These are phyloP conservation scores for Fusarium bulbicola DNA, from an alignment of 2,329 filamentous ascomycete genomes.

Conservation along the genomic window DNA sequence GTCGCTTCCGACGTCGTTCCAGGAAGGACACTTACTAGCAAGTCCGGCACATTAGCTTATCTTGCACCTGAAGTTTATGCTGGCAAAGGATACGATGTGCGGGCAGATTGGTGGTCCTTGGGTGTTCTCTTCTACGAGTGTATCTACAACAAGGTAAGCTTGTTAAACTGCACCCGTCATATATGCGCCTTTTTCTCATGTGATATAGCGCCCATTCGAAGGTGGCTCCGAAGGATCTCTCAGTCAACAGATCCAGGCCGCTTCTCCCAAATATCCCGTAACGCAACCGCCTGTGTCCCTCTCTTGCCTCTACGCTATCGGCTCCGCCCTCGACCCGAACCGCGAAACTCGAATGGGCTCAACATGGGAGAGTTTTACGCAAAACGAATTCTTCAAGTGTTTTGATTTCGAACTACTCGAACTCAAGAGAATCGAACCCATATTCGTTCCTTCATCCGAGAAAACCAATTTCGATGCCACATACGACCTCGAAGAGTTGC, in stretches of 20 bases:
- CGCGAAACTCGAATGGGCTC: constrained; percentile 84
- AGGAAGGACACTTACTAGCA: constrained; percentile 86
- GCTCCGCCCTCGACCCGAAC: constrained; percentile 82
- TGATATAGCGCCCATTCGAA: constrained; percentile 83
- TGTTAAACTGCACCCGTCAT: neutral
- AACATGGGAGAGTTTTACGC: constrained; percentile 84
- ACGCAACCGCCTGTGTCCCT: constrained; percentile 91
- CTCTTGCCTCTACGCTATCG: constrained; percentile 88
- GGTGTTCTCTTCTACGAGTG: constrained; percentile 99
- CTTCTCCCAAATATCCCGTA: constrained; percentile 86
- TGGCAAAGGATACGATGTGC: constrained; percentile 86
- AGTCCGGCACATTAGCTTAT: constrained; percentile 95
- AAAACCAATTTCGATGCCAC: constrained; percentile 99
- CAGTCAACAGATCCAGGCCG: constrained; percentile 81
- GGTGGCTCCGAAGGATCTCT: constrained; percentile 85
- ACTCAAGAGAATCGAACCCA: constrained; percentile 85
- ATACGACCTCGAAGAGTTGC: constrained; percentile 92
- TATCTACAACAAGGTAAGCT: constrained; percentile 93
- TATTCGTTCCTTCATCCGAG: constrained; percentile 92
- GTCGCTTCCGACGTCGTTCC: constrained; percentile 93
- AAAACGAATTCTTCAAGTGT: constrained; percentile 87
- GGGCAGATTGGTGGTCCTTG: constrained; percentile 98
- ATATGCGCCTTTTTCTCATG: constrained; percentile 16
- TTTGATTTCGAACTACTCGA: constrained; percentile 88
- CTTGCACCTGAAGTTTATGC: constrained; percentile 95